Conservation (phyloP, 345 rosid species). For the Gossypium anomalum region DNA sequence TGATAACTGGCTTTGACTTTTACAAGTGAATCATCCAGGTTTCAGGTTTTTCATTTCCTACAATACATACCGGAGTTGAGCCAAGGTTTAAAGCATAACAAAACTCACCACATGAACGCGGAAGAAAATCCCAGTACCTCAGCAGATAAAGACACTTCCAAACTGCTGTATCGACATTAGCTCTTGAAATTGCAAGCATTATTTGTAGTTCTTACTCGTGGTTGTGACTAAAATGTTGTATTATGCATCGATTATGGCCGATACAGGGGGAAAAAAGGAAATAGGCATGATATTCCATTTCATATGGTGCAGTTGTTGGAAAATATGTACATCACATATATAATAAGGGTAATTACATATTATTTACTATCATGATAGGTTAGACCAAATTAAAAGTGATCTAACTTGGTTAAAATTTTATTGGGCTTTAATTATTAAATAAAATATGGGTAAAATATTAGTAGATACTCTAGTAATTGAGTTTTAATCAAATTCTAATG, state of each 20-base stretch:
- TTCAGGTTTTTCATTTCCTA: constrained; percentile 62
- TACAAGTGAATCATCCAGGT: constrained; percentile 76
- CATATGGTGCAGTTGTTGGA: neutral
- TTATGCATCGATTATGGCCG: neutral
- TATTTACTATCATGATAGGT: too few species aligned
- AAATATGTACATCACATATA: too few species aligned
- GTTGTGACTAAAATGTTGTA: neutral
- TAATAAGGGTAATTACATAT: too few species aligned
- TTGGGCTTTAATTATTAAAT: too few species aligned
- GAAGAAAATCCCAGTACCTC: constrained; percentile 16
- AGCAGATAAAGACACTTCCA: neutral
- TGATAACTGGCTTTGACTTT: constrained; percentile 63
- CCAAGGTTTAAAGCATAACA: constrained; percentile 4
- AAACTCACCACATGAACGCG: constrained; percentile 13
- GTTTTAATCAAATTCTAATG: too few species aligned
- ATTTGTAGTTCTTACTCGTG: neutral
- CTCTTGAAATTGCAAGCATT: neutral
- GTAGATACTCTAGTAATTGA: too few species aligned
- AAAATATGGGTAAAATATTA: too few species aligned
- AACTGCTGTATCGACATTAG: neutral
- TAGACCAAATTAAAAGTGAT: too few species aligned
- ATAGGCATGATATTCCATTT: neutral
- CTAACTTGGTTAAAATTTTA: too few species aligned
- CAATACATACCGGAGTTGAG: constrained; percentile 37
- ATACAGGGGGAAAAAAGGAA: neutral